Base-by-base conservation (phyloP, 805 yeast species). In the Saturnispora kantuleensis region DNA sequence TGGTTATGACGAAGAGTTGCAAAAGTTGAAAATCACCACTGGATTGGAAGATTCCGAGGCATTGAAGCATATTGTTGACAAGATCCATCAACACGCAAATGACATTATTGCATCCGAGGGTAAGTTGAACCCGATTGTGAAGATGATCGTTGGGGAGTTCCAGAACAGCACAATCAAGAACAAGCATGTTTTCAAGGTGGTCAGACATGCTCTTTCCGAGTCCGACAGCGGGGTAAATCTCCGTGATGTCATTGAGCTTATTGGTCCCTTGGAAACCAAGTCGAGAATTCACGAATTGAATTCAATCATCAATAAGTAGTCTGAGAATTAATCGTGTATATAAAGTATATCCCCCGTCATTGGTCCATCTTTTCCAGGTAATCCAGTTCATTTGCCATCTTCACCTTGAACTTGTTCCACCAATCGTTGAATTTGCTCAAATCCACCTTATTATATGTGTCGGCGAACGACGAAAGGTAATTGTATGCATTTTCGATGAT, bases 401-500 rank as follows among this genome's bases (percentile, higher is more conserved):
- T 81, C 6, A 74, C 64, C 60, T 76, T 84, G 65, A 93, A 90
- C 63, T 87, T 89, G 51, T 74, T 80, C 98, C 98, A 86, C 98
- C 98, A 90, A 35, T 75, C 81, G 58, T 90, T 94, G 56, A 90
- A 90, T 36, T 79, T 83, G 56, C 81, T 84, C 57, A 90, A 84
- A 3, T 89, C 83, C 3, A 90, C 96, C 53, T 79, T 85, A 2
- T 95, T 95, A 17, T 74, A 69, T 5, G 67, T 60, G 56, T 87
- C 95, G 7, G 87, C 74, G 59, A 89, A 90, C n/a, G 97, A 85
- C 2, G 94, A 79, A 40, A 90, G 64, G 59, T 76, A 93, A 58
- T 93, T 89, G 64, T 90, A 93, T 1, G 97, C 97, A 62, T 93
- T 87, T 33, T 80, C 80, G 16, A 93, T 94, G 46, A 93, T 87